Conservation (phyloP, 2,329 filamentous ascomycete species). For the Aspergillus phoenicis region DNA sequence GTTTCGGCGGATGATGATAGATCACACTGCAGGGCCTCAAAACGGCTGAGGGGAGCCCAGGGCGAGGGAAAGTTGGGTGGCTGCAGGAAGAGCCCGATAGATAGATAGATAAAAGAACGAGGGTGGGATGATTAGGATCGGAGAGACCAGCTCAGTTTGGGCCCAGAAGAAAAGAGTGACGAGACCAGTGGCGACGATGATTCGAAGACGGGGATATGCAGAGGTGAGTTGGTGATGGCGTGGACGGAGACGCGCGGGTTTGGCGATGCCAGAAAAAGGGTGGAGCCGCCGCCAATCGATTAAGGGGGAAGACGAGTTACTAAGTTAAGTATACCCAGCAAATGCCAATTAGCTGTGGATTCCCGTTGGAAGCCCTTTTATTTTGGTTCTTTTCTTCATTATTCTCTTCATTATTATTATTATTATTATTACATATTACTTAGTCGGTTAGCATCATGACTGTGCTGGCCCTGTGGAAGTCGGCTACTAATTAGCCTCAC, state of each 20-base stretch:
- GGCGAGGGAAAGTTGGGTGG: slow-evolving; percentile 9
- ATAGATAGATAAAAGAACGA: slow-evolving; percentile 7
- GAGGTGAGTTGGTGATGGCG: slow-evolving; percentile 11
- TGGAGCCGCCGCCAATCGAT: slow-evolving; percentile 7
- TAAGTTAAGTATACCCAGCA: not conserved
- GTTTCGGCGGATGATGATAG: slow-evolving; percentile 10
- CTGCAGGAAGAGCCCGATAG: slow-evolving; percentile 10
- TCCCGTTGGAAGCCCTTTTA: too few species aligned
- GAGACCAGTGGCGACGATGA: slow-evolving; percentile 5
- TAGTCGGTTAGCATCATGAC: too few species aligned
- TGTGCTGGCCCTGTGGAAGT: too few species aligned
- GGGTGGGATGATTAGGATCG: slow-evolving; percentile 11
- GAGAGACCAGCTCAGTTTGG: slow-evolving; percentile 12
- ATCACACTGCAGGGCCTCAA: slow-evolving; percentile 10
- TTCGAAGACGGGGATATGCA: slow-evolving; percentile 11
- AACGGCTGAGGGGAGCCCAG: slow-evolving; percentile 3
- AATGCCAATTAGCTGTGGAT: too few species aligned
- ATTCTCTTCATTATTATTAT: too few species aligned
- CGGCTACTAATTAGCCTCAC: too few species aligned
- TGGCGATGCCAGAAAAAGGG: not conserved
- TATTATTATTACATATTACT: too few species aligned
- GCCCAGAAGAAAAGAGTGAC: not conserved
- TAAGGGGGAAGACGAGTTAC: not conserved
- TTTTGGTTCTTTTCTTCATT: too few species aligned
- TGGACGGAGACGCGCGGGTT: slow-evolving; percentile 5